These are phyloP conservation scores for Phytophthora tubulina DNA, from an alignment of 352 stramenopile genomes.

Conservation along the genomic window DNA sequence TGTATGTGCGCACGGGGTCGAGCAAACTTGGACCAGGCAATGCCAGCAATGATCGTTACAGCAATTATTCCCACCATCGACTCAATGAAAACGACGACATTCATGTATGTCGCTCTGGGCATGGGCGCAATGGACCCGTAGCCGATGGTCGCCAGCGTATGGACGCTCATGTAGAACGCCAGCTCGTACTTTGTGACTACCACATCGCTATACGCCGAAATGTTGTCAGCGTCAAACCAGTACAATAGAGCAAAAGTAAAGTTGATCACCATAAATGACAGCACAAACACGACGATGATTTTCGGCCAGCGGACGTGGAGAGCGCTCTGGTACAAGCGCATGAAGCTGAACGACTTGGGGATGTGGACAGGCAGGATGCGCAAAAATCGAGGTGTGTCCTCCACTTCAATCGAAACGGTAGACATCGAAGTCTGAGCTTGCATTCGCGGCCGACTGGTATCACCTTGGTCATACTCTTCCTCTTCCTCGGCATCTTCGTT, in stretches of 20 bases:
- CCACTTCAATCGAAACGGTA: slow-evolving; percentile 73
- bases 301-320: slow-evolving; percentile 76
- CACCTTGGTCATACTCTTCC: slow-evolving; percentile 11
- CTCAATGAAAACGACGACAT: slow-evolving; percentile 82
- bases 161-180: slow-evolving; percentile 85
- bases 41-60: slow-evolving; percentile 88
- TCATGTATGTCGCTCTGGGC: slow-evolving; percentile 69
- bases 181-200: slow-evolving; percentile 65
- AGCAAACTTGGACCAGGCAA: slow-evolving; percentile 89
- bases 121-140: slow-evolving; percentile 78
- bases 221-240: slow-evolving; percentile 50
- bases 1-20: slow-evolving; percentile 82
- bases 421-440: slow-evolving; percentile 44
- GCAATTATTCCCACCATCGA: slow-evolving; percentile 79
- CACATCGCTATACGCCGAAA: slow-evolving; percentile 62
- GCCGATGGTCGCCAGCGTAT: slow-evolving; percentile 84
- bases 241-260: slow-evolving; percentile 71
- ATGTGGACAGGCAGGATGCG: slow-evolving; percentile 79
- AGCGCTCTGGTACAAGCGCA: slow-evolving; percentile 82
- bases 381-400: slow-evolving; percentile 84
- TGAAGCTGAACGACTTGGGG: slow-evolving; percentile 84
- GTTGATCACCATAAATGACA: slow-evolving; percentile 77
- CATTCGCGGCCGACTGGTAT: background rate
- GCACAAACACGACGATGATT: slow-evolving; percentile 78
- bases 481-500: slow-evolving; percentile 33